Conservation (phyloP, 805 yeast species). For the Spathaspora girioi region DNA sequence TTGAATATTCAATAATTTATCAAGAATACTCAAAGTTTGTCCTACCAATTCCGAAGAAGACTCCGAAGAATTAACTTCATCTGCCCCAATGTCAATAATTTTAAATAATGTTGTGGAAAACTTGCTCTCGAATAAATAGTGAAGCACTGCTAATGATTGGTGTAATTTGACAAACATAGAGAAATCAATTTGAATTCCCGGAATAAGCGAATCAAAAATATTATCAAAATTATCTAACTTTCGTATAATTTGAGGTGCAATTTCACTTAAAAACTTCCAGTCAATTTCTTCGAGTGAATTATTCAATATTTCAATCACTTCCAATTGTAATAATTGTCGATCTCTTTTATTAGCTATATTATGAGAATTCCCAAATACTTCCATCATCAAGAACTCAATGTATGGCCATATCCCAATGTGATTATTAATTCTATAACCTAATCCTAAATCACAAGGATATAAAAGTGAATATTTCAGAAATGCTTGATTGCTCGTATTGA, state of each 20-base stretch:
- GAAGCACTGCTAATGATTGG: constrained; percentile 65
- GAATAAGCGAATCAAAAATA: constrained; percentile 18
- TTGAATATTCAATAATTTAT: constrained; percentile 49
- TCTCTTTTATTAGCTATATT: constrained; percentile 31
- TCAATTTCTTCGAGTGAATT: constrained; percentile 32
- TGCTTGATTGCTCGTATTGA: constrained; percentile 27
- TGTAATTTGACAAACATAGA: constrained; percentile 50
- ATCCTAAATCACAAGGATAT: constrained; percentile 65
- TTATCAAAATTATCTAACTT: constrained; percentile 15
- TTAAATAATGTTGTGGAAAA: constrained; percentile 55
- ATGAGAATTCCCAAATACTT: constrained; percentile 56
- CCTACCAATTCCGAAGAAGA: constrained; percentile 9
- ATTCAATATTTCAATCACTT: constrained; percentile 51
- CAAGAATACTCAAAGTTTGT: constrained; percentile 41
- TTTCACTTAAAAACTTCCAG: constrained; percentile 46
- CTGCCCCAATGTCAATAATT: constrained; percentile 58
- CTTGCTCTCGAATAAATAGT: constrained; percentile 57
- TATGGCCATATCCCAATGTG: constrained; percentile 74
- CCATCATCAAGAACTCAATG: constrained; percentile 64
- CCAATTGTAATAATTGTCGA: constrained; percentile 45
- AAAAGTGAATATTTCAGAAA: constrained; percentile 37
- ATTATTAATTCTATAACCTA: constrained; percentile 44
- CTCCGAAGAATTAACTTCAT: constrained; percentile 39
- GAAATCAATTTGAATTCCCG: constrained; percentile 15
- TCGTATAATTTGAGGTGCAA: constrained; percentile 45